Conservation (phyloP, 2,329 filamentous ascomycete species). For the Nothomitra cinnamomea region DNA sequence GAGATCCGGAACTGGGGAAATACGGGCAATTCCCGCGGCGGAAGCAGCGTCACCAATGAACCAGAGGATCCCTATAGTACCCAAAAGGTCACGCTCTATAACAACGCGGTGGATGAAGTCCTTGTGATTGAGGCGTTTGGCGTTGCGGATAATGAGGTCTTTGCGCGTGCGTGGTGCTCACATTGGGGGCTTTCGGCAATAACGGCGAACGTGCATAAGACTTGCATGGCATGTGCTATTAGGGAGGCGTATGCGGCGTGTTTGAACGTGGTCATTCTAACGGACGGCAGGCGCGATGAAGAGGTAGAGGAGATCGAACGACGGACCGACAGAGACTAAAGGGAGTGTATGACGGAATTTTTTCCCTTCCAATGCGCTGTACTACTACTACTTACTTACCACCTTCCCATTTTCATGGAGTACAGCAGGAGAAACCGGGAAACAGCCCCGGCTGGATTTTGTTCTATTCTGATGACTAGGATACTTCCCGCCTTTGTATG, state of each 20-base stretch:
- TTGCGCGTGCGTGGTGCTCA: slow-evolving; percentile 60
- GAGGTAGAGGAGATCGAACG: slow-evolving; percentile 25
- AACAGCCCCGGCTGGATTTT: too few relatives aligned
- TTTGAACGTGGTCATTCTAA: slow-evolving; percentile 53
- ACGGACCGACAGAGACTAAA: slow-evolving; percentile 1
- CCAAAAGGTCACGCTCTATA: background rate
- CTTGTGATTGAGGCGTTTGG: slow-evolving; percentile 58
- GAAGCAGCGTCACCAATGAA: slow-evolving; percentile 1
- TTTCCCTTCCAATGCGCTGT: too few relatives aligned
- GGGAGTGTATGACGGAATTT: background rate
- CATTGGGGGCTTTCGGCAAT: slow-evolving; percentile 58
- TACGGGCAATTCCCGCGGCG: slow-evolving; percentile 3
- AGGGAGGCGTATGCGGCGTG: slow-evolving; percentile 60
- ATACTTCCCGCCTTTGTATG: too few relatives aligned
- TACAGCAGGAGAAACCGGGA: too few relatives aligned
- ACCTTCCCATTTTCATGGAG: too few relatives aligned
- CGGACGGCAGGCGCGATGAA: slow-evolving; percentile 26
- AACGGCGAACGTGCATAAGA: slow-evolving; percentile 49
- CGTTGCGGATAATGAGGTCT: slow-evolving; percentile 56
- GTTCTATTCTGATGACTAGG: too few relatives aligned
- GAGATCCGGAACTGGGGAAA: slow-evolving; percentile 47
- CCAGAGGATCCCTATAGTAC: slow-evolving; percentile 22
- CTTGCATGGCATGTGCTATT: slow-evolving; percentile 58
- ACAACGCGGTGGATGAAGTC: slow-evolving; percentile 37
- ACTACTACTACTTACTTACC: too few relatives aligned